Evolutionary conservation across 139 green algal species (phyloP).

Genomic region (Dunaliella sp.): DNA sequence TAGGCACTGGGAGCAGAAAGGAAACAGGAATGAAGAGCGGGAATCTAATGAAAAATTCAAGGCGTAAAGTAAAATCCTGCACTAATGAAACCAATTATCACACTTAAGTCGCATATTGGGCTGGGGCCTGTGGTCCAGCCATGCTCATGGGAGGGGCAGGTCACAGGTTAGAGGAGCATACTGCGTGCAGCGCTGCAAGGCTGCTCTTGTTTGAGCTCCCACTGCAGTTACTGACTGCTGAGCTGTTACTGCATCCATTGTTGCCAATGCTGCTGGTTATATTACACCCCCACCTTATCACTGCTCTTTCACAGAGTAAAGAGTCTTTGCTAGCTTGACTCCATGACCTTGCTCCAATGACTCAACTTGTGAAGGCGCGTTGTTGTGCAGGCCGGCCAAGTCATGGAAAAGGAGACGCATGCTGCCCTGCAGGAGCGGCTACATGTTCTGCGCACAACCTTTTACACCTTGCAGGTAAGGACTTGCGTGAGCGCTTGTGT

Average conservation of each 20-base stretch:
- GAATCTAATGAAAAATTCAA: not conserved
- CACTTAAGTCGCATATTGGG: not conserved
- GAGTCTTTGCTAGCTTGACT: too few relatives aligned
- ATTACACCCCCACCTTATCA: too few relatives aligned
- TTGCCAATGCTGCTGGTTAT: too few relatives aligned
- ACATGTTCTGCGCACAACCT: not conserved
- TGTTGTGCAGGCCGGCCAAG: not conserved
- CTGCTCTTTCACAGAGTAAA: too few relatives aligned
- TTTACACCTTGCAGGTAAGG: constrained; percentile 31
- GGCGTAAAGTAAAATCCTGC: not conserved
- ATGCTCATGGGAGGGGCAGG: not conserved
- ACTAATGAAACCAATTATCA: too few relatives aligned
- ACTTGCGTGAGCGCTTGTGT: not conserved
- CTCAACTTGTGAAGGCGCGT: too few relatives aligned
- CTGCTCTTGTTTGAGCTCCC: not conserved
- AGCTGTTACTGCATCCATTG: too few relatives aligned
- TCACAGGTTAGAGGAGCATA: too few relatives aligned
- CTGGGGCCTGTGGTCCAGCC: too few relatives aligned
- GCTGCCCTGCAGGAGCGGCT: not conserved
- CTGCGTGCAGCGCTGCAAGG: not conserved
- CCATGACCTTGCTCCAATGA: too few relatives aligned
- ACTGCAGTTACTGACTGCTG: too few relatives aligned
- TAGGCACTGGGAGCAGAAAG: too few relatives aligned
- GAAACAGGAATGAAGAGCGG: not conserved
- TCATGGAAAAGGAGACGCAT: not conserved